Evolutionary conservation across 23 red algal species (phyloP).

Genomic region (Chondrus crispus): DNA sequence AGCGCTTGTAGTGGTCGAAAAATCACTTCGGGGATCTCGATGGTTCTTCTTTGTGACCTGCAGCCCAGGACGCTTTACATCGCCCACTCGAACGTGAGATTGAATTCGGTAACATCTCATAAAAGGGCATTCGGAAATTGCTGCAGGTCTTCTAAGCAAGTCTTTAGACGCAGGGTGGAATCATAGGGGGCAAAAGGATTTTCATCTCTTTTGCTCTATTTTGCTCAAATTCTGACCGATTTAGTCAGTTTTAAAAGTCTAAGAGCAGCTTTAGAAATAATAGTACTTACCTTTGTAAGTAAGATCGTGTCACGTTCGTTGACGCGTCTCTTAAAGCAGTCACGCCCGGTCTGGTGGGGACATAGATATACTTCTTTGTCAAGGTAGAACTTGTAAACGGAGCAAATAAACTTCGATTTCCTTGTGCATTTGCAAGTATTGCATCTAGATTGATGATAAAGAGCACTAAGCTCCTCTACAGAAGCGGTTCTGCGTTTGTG

Average conservation of each 20-base stretch:
- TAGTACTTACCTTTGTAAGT: background rate
- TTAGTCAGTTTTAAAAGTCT: background rate
- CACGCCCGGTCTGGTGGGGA: background rate
- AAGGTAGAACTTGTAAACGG: background rate
- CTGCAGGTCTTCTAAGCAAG: background rate
- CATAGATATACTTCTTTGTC: background rate
- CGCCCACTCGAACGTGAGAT: background rate
- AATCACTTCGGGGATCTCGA: background rate
- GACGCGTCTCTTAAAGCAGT: background rate
- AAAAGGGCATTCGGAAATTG: background rate
- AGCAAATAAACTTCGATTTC: background rate
- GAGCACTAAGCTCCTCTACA: background rate
- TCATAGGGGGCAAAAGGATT: background rate
- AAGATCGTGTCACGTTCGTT: background rate
- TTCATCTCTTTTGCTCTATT: background rate
- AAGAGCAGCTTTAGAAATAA: background rate
- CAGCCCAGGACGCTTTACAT: background rate
- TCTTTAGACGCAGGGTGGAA: background rate
- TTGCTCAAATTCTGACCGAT: background rate
- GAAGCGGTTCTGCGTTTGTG: background rate
- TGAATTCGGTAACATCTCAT: background rate
- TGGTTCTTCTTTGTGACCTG: background rate
- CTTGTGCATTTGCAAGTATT: background rate
- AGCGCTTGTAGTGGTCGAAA: background rate
- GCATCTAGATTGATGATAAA: background rate